Evolutionary conservation across 805 yeast species (phyloP).

Genomic region (Maudiozyma serrabonitensis): DNA sequence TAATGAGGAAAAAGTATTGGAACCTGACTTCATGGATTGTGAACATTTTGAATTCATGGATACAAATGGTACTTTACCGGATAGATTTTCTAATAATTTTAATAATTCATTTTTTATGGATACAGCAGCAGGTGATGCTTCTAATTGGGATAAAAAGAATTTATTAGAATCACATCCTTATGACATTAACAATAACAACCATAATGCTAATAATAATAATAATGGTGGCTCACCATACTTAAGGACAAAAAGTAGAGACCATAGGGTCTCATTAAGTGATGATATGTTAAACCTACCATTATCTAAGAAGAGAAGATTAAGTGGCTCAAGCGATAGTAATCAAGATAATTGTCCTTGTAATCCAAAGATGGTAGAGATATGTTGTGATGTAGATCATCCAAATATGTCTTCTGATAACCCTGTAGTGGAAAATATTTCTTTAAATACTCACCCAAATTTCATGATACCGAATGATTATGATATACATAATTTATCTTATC

Average conservation of each 20-base stretch:
- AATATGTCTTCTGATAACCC: background rate
- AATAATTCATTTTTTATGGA: background rate
- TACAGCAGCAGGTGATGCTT: background rate
- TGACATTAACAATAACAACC: background rate
- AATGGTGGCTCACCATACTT: no score
- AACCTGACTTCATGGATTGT: slow-evolving; percentile 19
- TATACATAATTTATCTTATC: background rate
- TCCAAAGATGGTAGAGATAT: slow-evolving; percentile 34
- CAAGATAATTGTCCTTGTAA: slow-evolving; percentile 23
- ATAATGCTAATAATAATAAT: background rate
- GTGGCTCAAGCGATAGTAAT: background rate
- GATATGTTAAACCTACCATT: slow-evolving; percentile 15
- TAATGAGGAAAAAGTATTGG: background rate
- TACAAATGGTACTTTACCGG: slow-evolving; percentile 16
- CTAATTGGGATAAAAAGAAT: background rate
- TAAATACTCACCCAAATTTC: background rate
- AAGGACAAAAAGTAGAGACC: background rate
- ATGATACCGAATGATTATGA: background rate
- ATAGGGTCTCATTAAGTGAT: slow-evolving; percentile 2
- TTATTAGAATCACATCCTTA: background rate
- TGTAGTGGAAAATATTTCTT: background rate
- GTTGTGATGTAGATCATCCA: slow-evolving; percentile 32
- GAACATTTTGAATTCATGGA: slow-evolving; percentile 36
- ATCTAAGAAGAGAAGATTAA: background rate
- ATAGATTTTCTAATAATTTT: background rate